Evolutionary conservation across 2,329 filamentous ascomycete genomes (phyloP).

Genomic region (Neurospora crassa): DNA sequence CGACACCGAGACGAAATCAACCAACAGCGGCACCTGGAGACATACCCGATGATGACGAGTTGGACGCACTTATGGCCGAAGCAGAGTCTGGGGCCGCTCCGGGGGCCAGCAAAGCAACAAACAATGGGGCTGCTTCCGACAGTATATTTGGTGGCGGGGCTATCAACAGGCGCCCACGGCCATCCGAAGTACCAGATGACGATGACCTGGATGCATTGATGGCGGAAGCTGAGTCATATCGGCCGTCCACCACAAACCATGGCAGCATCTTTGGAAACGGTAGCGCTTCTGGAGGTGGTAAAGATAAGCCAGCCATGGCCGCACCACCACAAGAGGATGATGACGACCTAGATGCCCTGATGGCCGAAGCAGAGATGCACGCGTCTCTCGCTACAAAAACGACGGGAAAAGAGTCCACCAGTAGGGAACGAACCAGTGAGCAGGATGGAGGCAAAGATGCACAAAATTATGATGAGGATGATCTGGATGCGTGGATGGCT

Average conservation of each 20-base stretch:
- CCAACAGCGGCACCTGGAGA: conserved; percentile 7
- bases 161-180: conserved; percentile 3
- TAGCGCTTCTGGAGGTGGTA: conserved; percentile 14
- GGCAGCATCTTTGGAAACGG: not conserved
- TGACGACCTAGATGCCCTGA: conserved; percentile 25
- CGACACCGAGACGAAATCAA: conserved; percentile 32
- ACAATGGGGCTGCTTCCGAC: not conserved
- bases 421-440: not conserved
- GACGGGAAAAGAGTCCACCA: not conserved
- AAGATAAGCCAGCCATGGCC: not conserved
- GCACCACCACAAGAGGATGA: conserved; percentile 1
- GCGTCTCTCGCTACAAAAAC: not conserved
- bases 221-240: conserved; percentile 20
- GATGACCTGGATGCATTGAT: conserved; percentile 29
- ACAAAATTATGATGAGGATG: conserved; percentile 26
- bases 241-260: conserved; percentile 9
- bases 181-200: conserved; percentile 16
- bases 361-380: conserved; percentile 19
- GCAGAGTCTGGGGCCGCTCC: conserved; percentile 24
- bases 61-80: conserved; percentile 45
- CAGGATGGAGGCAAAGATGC: not conserved
- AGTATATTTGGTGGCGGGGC: conserved; percentile 15
- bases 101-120: conserved; percentile 6
- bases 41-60: conserved; percentile 34
- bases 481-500: conserved; percentile 44